Evolutionary conservation across 2,329 filamentous ascomycete species (phyloP).

Genomic region (Colletotrichum godetiae): DNA sequence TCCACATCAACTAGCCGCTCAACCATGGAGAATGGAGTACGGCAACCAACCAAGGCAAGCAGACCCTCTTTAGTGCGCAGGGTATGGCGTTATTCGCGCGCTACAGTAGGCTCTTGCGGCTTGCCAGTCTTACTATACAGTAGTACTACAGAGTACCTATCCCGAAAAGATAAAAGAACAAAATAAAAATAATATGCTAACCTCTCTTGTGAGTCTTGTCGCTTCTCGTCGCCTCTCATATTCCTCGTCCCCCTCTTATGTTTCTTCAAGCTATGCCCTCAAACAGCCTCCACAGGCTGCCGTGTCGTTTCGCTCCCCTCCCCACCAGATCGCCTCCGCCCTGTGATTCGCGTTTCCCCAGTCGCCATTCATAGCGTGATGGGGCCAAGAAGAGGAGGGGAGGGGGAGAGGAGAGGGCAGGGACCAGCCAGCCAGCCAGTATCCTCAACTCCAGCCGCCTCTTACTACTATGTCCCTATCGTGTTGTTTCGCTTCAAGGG

Average conservation of each 20-base stretch:
- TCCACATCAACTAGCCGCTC: slow-evolving; percentile 35
- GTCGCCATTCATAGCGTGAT: slow-evolving; percentile 24
- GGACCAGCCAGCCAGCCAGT: slow-evolving; percentile 3
- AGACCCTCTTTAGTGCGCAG: slow-evolving; percentile 30
- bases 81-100: slow-evolving; percentile 37
- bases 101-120: slow-evolving; percentile 27
- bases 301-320: slow-evolving; percentile 32
- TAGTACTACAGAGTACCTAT: slow-evolving; percentile 4
- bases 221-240: slow-evolving; percentile 5
- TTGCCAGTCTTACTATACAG: neutral
- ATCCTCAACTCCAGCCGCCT: slow-evolving; percentile 28
- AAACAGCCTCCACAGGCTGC: slow-evolving; percentile 28
- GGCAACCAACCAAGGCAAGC: slow-evolving; percentile 31
- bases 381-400: slow-evolving; percentile 28
- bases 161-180: slow-evolving; percentile 9
- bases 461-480: slow-evolving; percentile 21
- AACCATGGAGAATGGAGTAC: slow-evolving; percentile 33
- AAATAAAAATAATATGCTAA: slow-evolving; percentile 13
- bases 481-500: slow-evolving; percentile 22
- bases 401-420: slow-evolving; percentile 7
- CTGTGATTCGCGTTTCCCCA: slow-evolving; percentile 35
- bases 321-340: slow-evolving; percentile 33
- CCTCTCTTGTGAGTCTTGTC: slow-evolving; percentile 14
- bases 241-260: slow-evolving; percentile 20
- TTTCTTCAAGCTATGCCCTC: slow-evolving; percentile 16